Conservation (phyloP, 2,329 filamentous ascomycete genomes). For the Claviceps sorghi region DNA sequence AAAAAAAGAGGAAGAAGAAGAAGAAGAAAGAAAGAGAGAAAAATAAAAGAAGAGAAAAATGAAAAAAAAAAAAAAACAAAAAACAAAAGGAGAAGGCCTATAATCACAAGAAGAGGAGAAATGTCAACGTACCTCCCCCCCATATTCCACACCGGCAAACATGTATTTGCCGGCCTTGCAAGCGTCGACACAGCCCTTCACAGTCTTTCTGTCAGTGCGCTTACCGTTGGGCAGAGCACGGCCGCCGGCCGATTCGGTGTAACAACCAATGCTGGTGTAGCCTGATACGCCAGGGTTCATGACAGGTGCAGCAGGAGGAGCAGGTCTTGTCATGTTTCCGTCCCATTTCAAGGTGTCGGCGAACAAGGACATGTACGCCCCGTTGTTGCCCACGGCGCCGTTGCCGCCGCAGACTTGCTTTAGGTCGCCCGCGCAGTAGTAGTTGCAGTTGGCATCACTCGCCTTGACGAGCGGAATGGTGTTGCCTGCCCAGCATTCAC, state of each 20-base stretch:
- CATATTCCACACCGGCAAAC: constrained; percentile 25
- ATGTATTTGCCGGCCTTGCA: constrained; percentile 16
- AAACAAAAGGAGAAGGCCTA: too few species aligned
- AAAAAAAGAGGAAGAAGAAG: too few species aligned
- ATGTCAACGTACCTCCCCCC: constrained; percentile 17
- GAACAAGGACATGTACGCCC: constrained; percentile 34
- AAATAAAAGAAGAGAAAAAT: too few species aligned
- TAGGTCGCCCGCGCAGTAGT: constrained; percentile 31
- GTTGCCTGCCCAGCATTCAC: constrained; percentile 41
- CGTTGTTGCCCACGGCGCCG: constrained; percentile 19
- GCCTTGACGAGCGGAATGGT: constrained; percentile 29
- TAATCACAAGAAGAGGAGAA: not conserved
- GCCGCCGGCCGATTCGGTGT: constrained; percentile 19
- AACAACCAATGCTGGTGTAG: constrained; percentile 24
- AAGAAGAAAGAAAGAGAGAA: too few species aligned
- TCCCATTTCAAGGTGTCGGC: constrained; percentile 19
- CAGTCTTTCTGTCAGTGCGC: constrained; percentile 14
- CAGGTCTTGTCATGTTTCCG: constrained; percentile 13
- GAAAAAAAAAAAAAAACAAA: too few species aligned
- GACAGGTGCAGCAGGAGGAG: constrained; percentile 11
- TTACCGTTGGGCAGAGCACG: constrained; percentile 19
- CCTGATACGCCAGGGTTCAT: constrained; percentile 25
- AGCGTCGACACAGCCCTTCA: constrained; percentile 19
- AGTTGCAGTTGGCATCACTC: constrained; percentile 34
- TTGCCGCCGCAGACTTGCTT: constrained; percentile 41